Evolutionary conservation across 352 stramenopile species (phyloP), one percentile per base, ranked within the genome.

Genomic region (Phytopythium kandeliae): DNA sequence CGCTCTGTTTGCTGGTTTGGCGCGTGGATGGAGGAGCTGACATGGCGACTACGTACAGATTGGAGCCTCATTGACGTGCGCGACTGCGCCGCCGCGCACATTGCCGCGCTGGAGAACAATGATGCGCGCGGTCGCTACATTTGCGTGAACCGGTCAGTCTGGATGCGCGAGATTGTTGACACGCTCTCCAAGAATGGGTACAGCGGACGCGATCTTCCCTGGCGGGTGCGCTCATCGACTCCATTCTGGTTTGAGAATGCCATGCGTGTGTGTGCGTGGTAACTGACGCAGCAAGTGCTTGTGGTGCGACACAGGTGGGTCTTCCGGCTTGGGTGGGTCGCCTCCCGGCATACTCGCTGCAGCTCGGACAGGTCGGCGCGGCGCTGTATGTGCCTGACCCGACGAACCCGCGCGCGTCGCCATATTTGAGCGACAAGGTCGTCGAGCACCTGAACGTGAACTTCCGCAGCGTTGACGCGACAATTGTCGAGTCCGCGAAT

Each of bases 161-260:
- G 80, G 82, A 88, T 95, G 78, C 92, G 91, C 51, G 85, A 95
- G 21, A 78, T 95, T 42, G 85, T 95, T 4, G 82, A 95, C 37
- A 86, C 83, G n/a, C 59, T 95, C 12, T 65, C 82, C 2, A 77
- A 70, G 38, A 92, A 95, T 59, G 85, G 85, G 4, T 93, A 84
- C 64, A 95, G 85, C 62, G 85, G 85, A 0, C 76, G 85, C 26
- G 82, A 93, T 65, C 64, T 95, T n/a, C 85, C 85, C 3, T 91
- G 82, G 77, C 72, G 75, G 31, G 78, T 87, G 43, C 15, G 53
- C 57, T 31, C 12, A 11, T 41, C 4, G 31, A 15, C 19, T 2
- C 34, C 38, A 25, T 5, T 0, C 22, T 45, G 11, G 8, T 34
- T 19, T 8, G 3, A 35, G 1, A 22, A 34, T 6, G 16, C 1